Conservation (phyloP, 176 grass and related monocot genomes). For the Zea mays region Zm-B73-REFERENCE-NAM-5.0 NC_050102.1:142291501-142292000, state of each 20-base stretch:
- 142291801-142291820: no score
- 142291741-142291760: constrained; percentile 81
- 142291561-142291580: constrained; percentile 63
- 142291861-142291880: not conserved
- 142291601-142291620: constrained; percentile 82
- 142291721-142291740: constrained; percentile 42
- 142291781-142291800: not conserved
- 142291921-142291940: not conserved
- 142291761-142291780: constrained; percentile 64
- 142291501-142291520: constrained; percentile 79
- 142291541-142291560: constrained; percentile 79
- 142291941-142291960: not conserved
- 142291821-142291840: not conserved
- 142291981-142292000: constrained; percentile 56
- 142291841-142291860: not conserved
- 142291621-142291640: constrained; percentile 69
- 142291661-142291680: not conserved
- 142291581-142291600: constrained; percentile 93
- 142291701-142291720: constrained; percentile 3
- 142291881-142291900: constrained; percentile 34
- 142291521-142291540: constrained; percentile 73
- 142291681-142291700: not conserved
- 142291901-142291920: constrained; percentile 41
- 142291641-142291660: constrained; percentile 73
- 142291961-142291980: constrained; percentile 53